These are phyloP conservation scores for Thalia dealbata DNA, from an alignment of 176 grass and related monocot species.

Conservation along the genomic window DNA sequence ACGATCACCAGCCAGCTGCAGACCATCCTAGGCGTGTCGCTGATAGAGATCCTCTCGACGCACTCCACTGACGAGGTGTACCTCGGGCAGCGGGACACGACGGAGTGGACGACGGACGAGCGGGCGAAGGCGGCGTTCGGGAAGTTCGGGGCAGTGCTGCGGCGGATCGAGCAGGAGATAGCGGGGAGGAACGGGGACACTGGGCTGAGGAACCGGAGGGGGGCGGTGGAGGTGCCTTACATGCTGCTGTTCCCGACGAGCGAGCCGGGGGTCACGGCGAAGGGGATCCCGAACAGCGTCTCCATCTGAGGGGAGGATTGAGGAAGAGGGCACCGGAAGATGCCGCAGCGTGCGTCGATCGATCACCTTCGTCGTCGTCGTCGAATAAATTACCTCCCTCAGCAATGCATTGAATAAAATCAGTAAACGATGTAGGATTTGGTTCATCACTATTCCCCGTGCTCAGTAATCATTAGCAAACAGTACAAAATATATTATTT, in stretches of 20 bases:
- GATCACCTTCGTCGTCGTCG: too few relatives aligned
- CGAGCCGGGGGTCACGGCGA: background rate
- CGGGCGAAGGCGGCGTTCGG: background rate
- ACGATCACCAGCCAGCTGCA: slow-evolving; percentile 1
- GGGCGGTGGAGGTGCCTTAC: background rate
- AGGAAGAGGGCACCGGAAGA: too few relatives aligned
- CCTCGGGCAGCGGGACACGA: slow-evolving; percentile 2
- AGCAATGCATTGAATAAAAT: too few relatives aligned
- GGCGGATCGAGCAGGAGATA: background rate
- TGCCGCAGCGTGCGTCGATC: too few relatives aligned
- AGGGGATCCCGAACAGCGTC: background rate
- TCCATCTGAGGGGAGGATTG: background rate
- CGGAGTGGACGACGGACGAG: background rate
- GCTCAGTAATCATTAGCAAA: too few relatives aligned
- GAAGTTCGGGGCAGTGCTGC: background rate
- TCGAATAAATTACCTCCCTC: too few relatives aligned
- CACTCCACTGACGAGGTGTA: slow-evolving; percentile 1
- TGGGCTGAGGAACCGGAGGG: background rate
- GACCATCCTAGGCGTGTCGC: background rate
- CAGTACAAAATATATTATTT: too few relatives aligned
- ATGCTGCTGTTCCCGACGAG: background rate
- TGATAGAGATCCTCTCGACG: background rate
- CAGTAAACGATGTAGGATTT: too few relatives aligned
- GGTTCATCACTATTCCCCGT: too few relatives aligned
- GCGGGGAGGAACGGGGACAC: background rate